Evolutionary conservation across 192 early-diverging fungal species (phyloP), one percentile per base, ranked within the genome.

Genomic region (Thamnidium elegans): DNA sequence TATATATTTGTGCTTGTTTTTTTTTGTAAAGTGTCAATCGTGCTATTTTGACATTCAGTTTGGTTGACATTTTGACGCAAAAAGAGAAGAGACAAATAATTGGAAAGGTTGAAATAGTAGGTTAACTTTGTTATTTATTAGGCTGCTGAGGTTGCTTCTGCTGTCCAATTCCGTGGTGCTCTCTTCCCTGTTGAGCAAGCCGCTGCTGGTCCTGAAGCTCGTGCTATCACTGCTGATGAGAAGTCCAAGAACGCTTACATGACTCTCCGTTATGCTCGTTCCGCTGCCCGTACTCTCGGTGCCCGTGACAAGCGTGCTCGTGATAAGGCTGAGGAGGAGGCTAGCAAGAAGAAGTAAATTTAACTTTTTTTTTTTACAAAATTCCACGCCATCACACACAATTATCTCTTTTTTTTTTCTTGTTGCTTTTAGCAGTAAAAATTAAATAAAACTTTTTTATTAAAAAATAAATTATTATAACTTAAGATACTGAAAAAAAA

Each of bases 261-360:
- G 78, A 79, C 83, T 68, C 85, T 90, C 73, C 89, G 92, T 77
- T 85, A 84, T 75, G 88, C 92, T 66, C 86, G 88, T 66, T 89
- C 89, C 68, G 83, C 85, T 77, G 81, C 83, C 66, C 84, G 87
- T 56, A 78, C 83, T 65, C 87, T 87, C 81, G 92, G 92, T 76
- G 80, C 81, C 67, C 88, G 92, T 67, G 92, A 91, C 66, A 83
- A 80, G 66, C 84, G 86, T 80, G 87, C 86, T 62, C 89, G 88
- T 80, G 89, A 82, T 59, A 86, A 87, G 73, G 92, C 81, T 76
- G 90, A 89, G 76, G 89, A 90, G 76, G 91, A 93, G 80, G 82
- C 82, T 54, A 81, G 84, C 79, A 86, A 89, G 73, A 59, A 59
- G 58, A 59, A 59, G 43, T 59, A 59, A 59, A 59, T 59, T 1